Evolutionary conservation across 441 rosid species (phyloP).

Genomic region (Croton setiger): DNA sequence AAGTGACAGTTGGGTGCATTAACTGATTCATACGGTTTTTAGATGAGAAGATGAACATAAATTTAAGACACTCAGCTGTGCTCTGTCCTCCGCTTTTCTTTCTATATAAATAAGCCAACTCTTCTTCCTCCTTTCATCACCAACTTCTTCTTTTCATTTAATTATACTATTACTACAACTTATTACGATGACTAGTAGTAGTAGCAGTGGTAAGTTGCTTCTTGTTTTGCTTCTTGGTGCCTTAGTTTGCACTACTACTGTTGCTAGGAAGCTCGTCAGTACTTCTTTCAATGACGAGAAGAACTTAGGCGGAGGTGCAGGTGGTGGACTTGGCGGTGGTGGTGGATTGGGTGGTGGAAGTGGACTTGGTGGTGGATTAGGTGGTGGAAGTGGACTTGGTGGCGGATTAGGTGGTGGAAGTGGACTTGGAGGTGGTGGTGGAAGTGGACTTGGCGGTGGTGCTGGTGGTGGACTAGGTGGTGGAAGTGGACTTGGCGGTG

Average conservation of each 20-base stretch:
- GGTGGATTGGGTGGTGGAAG: constrained; percentile 14
- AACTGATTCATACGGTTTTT: constrained; percentile 31
- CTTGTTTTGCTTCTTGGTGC: constrained; percentile 33
- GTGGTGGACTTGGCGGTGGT: constrained; percentile 16
- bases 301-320: constrained; percentile 17
- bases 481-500: neutral
- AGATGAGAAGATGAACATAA: constrained; percentile 36
- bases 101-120: constrained; percentile 23
- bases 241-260: constrained; percentile 14
- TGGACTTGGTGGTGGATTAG: constrained; percentile 19
- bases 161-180: neutral
- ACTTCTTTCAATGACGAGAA: constrained; percentile 19
- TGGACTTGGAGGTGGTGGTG: neutral
- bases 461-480: constrained; percentile 5
- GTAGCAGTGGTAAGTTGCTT: constrained; percentile 21
- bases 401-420: constrained; percentile 14
- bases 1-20: constrained; percentile 39
- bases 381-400: constrained; percentile 10
- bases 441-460: neutral
- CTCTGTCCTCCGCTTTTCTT: no score
- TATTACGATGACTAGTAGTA: constrained; percentile 25
- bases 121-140: constrained; percentile 21
- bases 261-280: constrained; percentile 20
- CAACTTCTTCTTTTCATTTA: constrained; percentile 6
- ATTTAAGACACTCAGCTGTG: constrained; percentile 32